Percentiles rank a stretch among this genome's conserved stretches.
These are phyloP conservation scores for Hibiscus trionum DNA, from an alignment of 345 rosid genomes.

Conservation along the genomic window DNA sequence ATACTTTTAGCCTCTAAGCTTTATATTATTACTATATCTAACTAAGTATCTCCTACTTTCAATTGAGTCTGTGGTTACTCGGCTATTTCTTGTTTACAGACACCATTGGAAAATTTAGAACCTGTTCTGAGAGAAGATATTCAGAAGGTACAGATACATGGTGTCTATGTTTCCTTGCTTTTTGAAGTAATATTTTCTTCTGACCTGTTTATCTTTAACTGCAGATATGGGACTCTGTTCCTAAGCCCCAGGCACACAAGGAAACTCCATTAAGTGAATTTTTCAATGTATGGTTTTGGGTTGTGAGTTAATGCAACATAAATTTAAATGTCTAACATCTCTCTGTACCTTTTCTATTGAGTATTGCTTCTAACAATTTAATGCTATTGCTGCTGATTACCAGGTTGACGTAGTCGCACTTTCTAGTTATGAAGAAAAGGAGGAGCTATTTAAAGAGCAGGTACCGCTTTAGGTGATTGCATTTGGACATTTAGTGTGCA, in stretches of 20 bases:
- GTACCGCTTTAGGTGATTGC: constrained; percentile 25
- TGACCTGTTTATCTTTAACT: constrained; percentile 15
- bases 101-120: constrained; percentile 89
- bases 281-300: constrained; percentile 60
- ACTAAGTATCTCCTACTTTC: not conserved
- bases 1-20: not conserved
- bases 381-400: constrained; percentile 11
- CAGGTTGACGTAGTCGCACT: constrained; percentile 99
- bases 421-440: constrained; percentile 97
- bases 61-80: constrained; percentile 1
- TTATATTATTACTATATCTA: not conserved
- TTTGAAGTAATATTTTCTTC: constrained; percentile 7
- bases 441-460: constrained; percentile 95
- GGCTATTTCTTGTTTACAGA: constrained; percentile 39
- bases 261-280: constrained; percentile 94
- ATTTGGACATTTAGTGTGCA: not conserved
- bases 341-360: not conserved
- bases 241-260: constrained; percentile 88
- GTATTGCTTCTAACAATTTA: constrained; percentile 8
- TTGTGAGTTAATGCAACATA: not conserved
- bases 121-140: constrained; percentile 96
- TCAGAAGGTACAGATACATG: constrained; percentile 55
- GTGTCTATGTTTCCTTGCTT: not conserved
- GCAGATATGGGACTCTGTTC: constrained; percentile 98
- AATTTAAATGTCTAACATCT: constrained; percentile 9